Base-by-base conservation (phyloP, 305 asterid genomes). In the Ilex paraguariensis region DNA sequence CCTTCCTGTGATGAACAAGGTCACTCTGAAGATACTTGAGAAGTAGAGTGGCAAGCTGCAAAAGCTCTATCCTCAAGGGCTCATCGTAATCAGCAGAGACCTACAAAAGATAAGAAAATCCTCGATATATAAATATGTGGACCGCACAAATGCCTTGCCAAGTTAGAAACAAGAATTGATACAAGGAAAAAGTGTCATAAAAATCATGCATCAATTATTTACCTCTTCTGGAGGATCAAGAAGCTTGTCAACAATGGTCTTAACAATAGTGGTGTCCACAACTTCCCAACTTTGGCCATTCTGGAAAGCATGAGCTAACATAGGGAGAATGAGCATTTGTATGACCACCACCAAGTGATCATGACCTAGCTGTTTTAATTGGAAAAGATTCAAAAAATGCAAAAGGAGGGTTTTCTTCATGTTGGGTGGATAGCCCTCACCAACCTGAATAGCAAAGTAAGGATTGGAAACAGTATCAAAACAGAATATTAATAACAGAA, bases 221-320 rank as follows among this genome's bases (percentile, higher is more conserved):
- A 94, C 99, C 96, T 94, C 99, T 85, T 94, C 99, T 17, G 99
- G 99, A 60, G 99, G 98, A 74, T 94, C 99, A 33, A 94, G 98
- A 75, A 94, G 88, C 71, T 84, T 94, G 83, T 94, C 99, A 66
- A 94, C 97, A 50, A 94, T 85, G 30, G 89, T 94, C 87, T 90
- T 91, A 75, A 94, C 84, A 46, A 83, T 91, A 54, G 88, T 74
- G 51, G 91, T 79, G 79, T 94, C 99, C 64, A 91, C 82, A 74
- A 94, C 99, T 62, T 94, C 99, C 99, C 99, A 94, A 13, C 97
- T 94, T 77, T 94, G 98, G 75, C 84, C 88, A 76, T 82, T 88
- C 76, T 86, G 99, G 66, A 94, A 94, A 69, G 99, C 87, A 77
- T 94, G 96, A 70, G 96, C 99, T 75, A 94, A 81, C 95, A 91